Conservation (phyloP, 2,329 filamentous ascomycete genomes). For the Cladosporium sp. region DNA sequence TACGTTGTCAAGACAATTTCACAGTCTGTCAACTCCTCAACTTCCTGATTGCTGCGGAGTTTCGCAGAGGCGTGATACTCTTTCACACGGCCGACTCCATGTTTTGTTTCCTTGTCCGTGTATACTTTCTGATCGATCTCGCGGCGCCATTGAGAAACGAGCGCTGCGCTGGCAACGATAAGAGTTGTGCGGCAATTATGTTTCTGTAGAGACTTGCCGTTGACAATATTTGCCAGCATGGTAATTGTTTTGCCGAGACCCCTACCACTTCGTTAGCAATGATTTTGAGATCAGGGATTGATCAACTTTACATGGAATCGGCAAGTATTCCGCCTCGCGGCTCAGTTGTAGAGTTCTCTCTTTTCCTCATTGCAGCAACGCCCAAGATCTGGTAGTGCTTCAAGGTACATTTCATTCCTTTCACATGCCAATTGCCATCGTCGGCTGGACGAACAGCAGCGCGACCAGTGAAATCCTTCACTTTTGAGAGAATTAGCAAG, state of each 20-base stretch:
- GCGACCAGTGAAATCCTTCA: conserved; percentile 36
- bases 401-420: conserved; percentile 46
- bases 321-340: conserved; percentile 74
- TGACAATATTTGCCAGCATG: conserved; percentile 44
- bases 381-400: conserved; percentile 31
- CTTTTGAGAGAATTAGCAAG: conserved; percentile 9
- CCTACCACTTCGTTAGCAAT: not conserved
- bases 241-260: conserved; percentile 86
- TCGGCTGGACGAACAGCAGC: conserved; percentile 32
- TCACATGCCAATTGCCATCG: conserved; percentile 40
- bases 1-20: conserved; percentile 42
- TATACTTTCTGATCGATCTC: conserved; percentile 27
- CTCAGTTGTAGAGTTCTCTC: conserved; percentile 39
- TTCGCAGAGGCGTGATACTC: not conserved
- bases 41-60: not conserved
- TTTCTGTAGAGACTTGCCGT: conserved; percentile 27
- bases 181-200: conserved; percentile 34
- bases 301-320: conserved; percentile 66
- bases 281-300: not conserved
- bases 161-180: conserved; percentile 38
- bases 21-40: conserved; percentile 13
- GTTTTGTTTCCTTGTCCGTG: conserved; percentile 14
- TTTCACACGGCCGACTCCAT: conserved; percentile 19
- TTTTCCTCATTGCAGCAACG: no score
- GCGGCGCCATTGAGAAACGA: conserved; percentile 38